A percentile compares a stretch with the other conserved stretches of the same genome.
These are phyloP conservation scores for Pseudogymnoascus sp. DNA, from an alignment of 2,329 filamentous ascomycete species.

Conservation along the genomic window DNA sequence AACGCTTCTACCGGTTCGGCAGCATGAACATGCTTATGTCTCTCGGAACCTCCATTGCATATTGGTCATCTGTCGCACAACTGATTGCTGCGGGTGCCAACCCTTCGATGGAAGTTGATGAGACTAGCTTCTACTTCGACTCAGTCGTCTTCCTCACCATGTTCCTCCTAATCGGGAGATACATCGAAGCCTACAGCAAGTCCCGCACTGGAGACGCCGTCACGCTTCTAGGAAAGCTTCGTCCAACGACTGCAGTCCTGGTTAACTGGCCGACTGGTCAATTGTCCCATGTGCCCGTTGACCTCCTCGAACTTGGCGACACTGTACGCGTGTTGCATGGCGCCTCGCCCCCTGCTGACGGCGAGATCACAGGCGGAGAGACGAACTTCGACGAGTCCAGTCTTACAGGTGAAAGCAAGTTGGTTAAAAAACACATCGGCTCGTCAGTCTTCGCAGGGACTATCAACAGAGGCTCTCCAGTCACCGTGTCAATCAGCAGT, in stretches of 20 bases:
- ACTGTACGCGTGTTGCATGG: slow-evolving; percentile 69
- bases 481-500: slow-evolving; percentile 57
- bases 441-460: slow-evolving; percentile 64
- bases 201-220: slow-evolving; percentile 78
- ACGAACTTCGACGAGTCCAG: slow-evolving; percentile 80
- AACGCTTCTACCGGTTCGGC: slow-evolving; percentile 79
- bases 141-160: slow-evolving; percentile 82
- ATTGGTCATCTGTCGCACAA: slow-evolving; percentile 68
- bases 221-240: slow-evolving; percentile 63
- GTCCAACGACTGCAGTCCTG: slow-evolving; percentile 65
- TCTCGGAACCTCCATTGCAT: slow-evolving; percentile 76
- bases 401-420: slow-evolving; percentile 68
- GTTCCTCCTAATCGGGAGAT: slow-evolving; percentile 63
- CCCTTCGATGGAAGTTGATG: slow-evolving; percentile 40
- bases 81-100: slow-evolving; percentile 45
- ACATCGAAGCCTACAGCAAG: slow-evolving; percentile 81
- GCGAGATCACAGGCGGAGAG: slow-evolving; percentile 49
- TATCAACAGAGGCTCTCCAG: slow-evolving; percentile 44
- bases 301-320: slow-evolving; percentile 60
- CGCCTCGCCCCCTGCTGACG: slow-evolving; percentile 77
- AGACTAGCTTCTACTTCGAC: slow-evolving; percentile 61
- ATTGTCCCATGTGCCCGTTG: slow-evolving; percentile 18
- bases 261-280: slow-evolving; percentile 30
- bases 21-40: slow-evolving; percentile 92
- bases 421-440: slow-evolving; percentile 51